Evolutionary conservation across 1,284 basidiomycete species (phyloP), one percentile per base, ranked within the genome.

Genomic region (Lentinula novae-zelandiae): DNA sequence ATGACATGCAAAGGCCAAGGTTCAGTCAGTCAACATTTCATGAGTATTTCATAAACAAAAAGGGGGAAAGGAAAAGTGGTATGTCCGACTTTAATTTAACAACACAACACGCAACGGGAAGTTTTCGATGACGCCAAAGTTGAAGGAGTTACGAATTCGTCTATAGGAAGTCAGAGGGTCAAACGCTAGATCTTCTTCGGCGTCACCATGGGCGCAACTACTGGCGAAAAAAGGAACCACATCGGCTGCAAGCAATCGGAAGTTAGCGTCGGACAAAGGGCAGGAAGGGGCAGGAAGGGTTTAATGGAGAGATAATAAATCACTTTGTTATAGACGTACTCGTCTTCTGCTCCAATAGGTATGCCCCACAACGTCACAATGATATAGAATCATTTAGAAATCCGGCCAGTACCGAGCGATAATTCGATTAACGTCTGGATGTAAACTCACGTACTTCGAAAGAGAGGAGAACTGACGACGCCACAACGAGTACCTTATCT

Each of bases 361-460:
- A 81, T 99, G 96, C 76, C 99, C 96, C 55, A 99, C 27, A 27
- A 27, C 27, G 27, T 27, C 27, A 27, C 27, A 27, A 27, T 27
- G 27, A 27, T 27, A 86, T 57, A 98, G 80, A 4, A 27, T 27
- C 42, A 88, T 89, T 76, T 98, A 98, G 53, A 98, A 70, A 99
- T 98, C 62, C 96, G 93, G 61, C 96, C 96, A 68, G 99, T 88
- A 68, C 97, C 96, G 75, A 98, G 98, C 17, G 97, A 99, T 27
- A 27, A 3, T 27, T 27, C 33, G 96, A 96, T 75, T 98, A 96
- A 77, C 98, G 98, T 53, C 15, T 42, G 38, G 96, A 96, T 53
- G 88, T 94, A 75, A 86, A 98, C 76, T 98, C 96, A 68, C 96
- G 92, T 65, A 95, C 95, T 93, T 15, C 6, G 40, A 15, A 42